A percentile compares a stretch with the other conserved stretches of the same genome.
Conservation (phyloP, 257 asterid genomes). For the Phtheirospermum japonicum region DNA sequence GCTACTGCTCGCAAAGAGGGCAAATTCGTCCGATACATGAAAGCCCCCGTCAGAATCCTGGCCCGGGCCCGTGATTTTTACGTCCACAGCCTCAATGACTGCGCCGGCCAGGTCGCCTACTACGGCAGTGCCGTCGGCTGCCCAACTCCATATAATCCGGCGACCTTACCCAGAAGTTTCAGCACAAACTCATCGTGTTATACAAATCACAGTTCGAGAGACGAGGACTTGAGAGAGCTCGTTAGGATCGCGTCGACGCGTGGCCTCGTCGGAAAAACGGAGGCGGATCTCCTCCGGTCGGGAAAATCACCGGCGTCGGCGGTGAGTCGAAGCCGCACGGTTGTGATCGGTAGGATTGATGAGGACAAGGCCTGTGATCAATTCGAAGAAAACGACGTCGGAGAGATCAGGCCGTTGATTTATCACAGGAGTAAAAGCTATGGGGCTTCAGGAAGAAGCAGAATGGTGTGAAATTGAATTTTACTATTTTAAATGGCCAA, state of each 20-base stretch:
- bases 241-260: constrained; percentile 43
- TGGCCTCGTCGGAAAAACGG: constrained; percentile 24
- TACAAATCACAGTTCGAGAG: constrained; percentile 18
- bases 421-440: constrained; percentile 45
- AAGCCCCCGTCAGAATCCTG: constrained; percentile 38
- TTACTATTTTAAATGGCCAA: too few relatives aligned
- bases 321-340: constrained; percentile 39
- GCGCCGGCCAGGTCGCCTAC: constrained; percentile 37
- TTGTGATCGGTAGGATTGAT: constrained; percentile 54
- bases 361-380: constrained; percentile 57
- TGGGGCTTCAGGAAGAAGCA: constrained; percentile 26
- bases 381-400: constrained; percentile 29
- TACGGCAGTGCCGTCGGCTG: constrained; percentile 30
- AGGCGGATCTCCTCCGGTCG: constrained; percentile 28
- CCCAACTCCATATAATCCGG: constrained; percentile 28
- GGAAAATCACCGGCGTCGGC: constrained; percentile 28
- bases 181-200: constrained; percentile 27
- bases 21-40: constrained; percentile 38
- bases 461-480: constrained; percentile 18
- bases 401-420: constrained; percentile 12
- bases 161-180: constrained; percentile 36
- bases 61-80: constrained; percentile 49
- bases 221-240: constrained; percentile 47
- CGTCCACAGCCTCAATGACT: constrained; percentile 36
- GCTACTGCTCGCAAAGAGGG: not conserved